Conservation (phyloP, 306 rosid genomes). For the Spatholobus suberectus region DNA sequence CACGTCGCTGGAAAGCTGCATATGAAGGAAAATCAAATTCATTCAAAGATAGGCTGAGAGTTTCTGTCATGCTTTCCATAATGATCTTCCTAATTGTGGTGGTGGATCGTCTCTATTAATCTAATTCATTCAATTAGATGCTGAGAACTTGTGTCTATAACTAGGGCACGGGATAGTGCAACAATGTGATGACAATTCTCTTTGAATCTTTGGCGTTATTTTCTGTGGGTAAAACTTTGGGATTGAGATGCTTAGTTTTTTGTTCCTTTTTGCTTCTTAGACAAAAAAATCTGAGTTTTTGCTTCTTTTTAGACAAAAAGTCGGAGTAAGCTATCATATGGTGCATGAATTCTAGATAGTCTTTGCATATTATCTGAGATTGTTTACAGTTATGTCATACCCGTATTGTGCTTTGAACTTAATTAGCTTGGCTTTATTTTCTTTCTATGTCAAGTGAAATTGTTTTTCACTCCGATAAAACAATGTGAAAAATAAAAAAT, state of each 20-base stretch:
- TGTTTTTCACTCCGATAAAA: neutral
- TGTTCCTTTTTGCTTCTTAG: neutral
- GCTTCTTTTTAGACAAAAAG: neutral
- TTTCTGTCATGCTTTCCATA: slow-evolving; percentile 71
- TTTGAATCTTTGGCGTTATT: neutral
- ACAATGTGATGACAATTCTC: slow-evolving; percentile 42
- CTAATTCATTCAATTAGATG: neutral
- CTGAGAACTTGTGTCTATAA: slow-evolving; percentile 15
- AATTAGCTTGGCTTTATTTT: neutral
- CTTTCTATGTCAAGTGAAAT: neutral
- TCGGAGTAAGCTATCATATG: neutral
- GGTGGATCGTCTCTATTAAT: slow-evolving; percentile 48
- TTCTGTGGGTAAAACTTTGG: neutral
- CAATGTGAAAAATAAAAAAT: neutral
- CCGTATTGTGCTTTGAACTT: neutral
- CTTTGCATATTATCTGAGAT: slow-evolving; percentile 8
- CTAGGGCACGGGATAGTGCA: slow-evolving; percentile 50
- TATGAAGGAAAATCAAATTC: neutral
- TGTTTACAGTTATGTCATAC: neutral
- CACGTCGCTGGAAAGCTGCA: neutral
- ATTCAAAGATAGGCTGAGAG: slow-evolving; percentile 62
- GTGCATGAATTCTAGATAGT: neutral
- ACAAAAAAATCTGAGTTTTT: neutral
- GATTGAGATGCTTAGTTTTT: neutral
- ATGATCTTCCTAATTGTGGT: slow-evolving; percentile 76